These are phyloP conservation scores for Tolypocladium nubicola DNA, from an alignment of 2,329 filamentous ascomycete species.

Conservation along the genomic window DNA sequence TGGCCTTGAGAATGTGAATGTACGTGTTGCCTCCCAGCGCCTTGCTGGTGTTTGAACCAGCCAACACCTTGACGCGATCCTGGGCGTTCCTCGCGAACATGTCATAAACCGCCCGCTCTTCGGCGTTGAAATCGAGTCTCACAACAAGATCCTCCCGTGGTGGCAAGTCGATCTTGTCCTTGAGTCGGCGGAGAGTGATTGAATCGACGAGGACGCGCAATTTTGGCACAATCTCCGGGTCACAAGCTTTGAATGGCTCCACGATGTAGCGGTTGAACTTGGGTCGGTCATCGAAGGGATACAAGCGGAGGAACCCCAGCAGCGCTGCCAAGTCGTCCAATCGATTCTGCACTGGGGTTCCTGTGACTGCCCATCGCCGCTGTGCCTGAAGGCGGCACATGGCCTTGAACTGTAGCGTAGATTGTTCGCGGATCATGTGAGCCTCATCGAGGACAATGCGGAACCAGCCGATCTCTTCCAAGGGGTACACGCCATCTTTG, in stretches of 20 bases:
- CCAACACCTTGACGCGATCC: conserved; percentile 69
- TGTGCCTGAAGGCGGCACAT: conserved; percentile 70
- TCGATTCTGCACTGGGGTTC: conserved; percentile 89
- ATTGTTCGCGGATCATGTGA: conserved; percentile 83
- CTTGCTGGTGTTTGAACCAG: conserved; percentile 43
- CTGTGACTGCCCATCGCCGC: conserved; percentile 92
- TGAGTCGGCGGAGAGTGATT: conserved; percentile 84
- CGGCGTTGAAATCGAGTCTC: conserved; percentile 61
- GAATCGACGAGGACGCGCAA: conserved; percentile 84
- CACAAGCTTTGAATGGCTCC: conserved; percentile 75
- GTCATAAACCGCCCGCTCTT: conserved; percentile 71
- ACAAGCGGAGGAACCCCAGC: conserved; percentile 73
- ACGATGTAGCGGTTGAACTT: conserved; percentile 75
- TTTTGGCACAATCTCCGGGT: conserved; percentile 74
- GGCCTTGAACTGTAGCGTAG: conserved; percentile 72
- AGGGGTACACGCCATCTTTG: conserved; percentile 50
- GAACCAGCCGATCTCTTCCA: conserved; percentile 81
- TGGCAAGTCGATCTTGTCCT: conserved; percentile 82
- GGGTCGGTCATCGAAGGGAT: conserved; percentile 70
- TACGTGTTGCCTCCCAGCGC: conserved; percentile 78
- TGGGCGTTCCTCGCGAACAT: conserved; percentile 75
- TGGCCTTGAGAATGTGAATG: conserved; percentile 84
- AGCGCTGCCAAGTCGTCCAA: conserved; percentile 83
- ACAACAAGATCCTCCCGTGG: conserved; percentile 62
- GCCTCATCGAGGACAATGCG: conserved; percentile 90